phyloP scores from a whole-genome alignment of 805 yeast genomes.

The Metschnikowia matae region DNA sequence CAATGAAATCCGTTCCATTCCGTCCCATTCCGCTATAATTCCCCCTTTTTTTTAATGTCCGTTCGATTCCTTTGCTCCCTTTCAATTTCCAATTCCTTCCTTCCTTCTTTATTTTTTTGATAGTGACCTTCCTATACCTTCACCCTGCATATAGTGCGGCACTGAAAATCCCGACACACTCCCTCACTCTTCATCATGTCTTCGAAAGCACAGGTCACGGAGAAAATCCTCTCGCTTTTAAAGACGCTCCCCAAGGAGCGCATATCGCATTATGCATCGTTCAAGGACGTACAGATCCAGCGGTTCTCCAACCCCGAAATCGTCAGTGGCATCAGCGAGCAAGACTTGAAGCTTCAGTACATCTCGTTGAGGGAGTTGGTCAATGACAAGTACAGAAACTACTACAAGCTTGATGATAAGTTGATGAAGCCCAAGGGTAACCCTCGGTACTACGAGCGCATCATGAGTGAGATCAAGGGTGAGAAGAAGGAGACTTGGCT shows the following conservation, averaged over 20 bases:
- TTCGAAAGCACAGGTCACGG: conserved; percentile 45
- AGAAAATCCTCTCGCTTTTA: conserved; percentile 52
- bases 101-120: too few relatives aligned
- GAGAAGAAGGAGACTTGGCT: conserved; percentile 62
- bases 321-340: conserved; percentile 40
- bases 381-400: conserved; percentile 57
- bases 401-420: conserved; percentile 63
- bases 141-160: neutral
- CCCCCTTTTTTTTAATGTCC: too few relatives aligned
- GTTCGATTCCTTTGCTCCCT: too few relatives aligned
- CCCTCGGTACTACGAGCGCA: conserved; percentile 69
- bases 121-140: too few relatives aligned
- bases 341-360: conserved; percentile 55
- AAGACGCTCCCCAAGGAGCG: conserved; percentile 67
- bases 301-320: conserved; percentile 35
- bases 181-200: conserved; percentile 9
- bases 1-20: too few relatives aligned
- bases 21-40: too few relatives aligned
- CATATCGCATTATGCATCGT: conserved; percentile 63
- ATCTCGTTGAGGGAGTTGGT: conserved; percentile 53
- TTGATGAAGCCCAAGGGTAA: conserved; percentile 79
- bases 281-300: conserved; percentile 59
- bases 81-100: too few relatives aligned
- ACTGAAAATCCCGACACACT: neutral
- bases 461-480: conserved; percentile 67